phyloP scores from a whole-genome alignment of 2,329 filamentous ascomycete species.

The Aspergillus sp. region DNA sequence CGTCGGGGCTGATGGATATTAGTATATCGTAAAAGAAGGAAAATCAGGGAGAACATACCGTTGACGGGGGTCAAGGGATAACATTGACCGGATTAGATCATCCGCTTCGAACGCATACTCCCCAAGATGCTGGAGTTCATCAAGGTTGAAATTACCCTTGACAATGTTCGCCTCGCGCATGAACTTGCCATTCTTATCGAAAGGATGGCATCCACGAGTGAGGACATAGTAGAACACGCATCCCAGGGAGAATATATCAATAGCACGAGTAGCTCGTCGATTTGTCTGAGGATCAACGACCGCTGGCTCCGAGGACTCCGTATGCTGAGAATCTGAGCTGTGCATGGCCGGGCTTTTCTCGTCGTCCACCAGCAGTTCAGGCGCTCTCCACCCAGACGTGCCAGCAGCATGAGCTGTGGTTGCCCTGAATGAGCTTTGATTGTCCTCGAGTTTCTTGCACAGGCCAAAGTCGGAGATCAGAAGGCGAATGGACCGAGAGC shows the following conservation, averaged over 20 bases:
- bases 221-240: slow-evolving; percentile 99
- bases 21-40: not conserved
- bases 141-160: slow-evolving; percentile 75
- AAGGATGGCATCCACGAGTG: slow-evolving; percentile 87
- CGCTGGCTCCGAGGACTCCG: slow-evolving; percentile 48
- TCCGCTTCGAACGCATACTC: slow-evolving; percentile 84
- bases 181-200: slow-evolving; percentile 90
- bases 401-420: slow-evolving; percentile 92
- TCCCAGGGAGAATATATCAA: slow-evolving; percentile 95
- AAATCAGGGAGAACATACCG: slow-evolving; percentile 39
- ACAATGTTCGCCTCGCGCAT: slow-evolving; percentile 98
- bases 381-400: slow-evolving; percentile 94
- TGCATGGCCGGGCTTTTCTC: slow-evolving; percentile 52
- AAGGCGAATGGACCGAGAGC: slow-evolving; percentile 70
- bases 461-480: slow-evolving; percentile 97
- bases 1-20: slow-evolving; percentile 56
- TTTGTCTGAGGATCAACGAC: slow-evolving; percentile 59
- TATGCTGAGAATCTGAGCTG: slow-evolving; percentile 37
- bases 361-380: slow-evolving; percentile 83
- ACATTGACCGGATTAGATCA: slow-evolving; percentile 82
- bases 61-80: slow-evolving; percentile 62
- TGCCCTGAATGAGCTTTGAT: slow-evolving; percentile 90
- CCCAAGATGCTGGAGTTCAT: slow-evolving; percentile 71
- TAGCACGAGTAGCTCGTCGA: slow-evolving; percentile 87
- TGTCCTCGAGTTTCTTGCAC: slow-evolving; percentile 94